These are phyloP conservation scores for Phytophthora podocarpi DNA, from an alignment of 352 stramenopile species.

Conservation along the genomic window DNA sequence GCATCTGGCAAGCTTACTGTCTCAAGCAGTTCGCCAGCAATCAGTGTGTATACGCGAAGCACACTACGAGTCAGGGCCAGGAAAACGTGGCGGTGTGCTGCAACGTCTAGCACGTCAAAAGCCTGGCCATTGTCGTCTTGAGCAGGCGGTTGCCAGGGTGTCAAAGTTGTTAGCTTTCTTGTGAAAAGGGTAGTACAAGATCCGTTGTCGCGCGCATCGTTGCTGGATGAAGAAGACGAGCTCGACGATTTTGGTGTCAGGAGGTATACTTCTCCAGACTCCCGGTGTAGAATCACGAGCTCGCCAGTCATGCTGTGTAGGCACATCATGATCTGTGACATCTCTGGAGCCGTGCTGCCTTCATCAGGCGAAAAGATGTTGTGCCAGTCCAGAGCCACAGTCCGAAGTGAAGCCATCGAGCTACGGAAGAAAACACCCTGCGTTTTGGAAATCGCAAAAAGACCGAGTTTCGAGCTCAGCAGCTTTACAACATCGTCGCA, in stretches of 20 bases:
- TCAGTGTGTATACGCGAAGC: constrained; percentile 58
- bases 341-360: neutral
- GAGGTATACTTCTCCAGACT: constrained; percentile 45
- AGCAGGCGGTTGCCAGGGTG: constrained; percentile 18
- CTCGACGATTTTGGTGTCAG: constrained; percentile 33
- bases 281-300: constrained; percentile 54
- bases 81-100: constrained; percentile 36
- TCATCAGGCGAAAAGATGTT: constrained; percentile 15
- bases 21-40: constrained; percentile 51
- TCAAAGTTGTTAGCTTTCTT: constrained; percentile 35
- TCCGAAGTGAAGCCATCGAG: constrained; percentile 42
- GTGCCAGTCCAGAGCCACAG: constrained; percentile 47
- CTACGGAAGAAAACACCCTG: constrained; percentile 70
- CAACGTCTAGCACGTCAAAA: constrained; percentile 32
- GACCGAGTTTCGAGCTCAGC: constrained; percentile 59
- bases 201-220: neutral
- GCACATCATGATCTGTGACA: constrained; percentile 38
- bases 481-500: constrained; percentile 47
- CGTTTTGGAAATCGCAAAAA: constrained; percentile 69
- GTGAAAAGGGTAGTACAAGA: constrained; percentile 27
- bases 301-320: constrained; percentile 82
- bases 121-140: neutral
- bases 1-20: constrained; percentile 40
- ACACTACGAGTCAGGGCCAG: constrained; percentile 24
- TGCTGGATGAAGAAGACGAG: constrained; percentile 2